A percentile compares a stretch with the other conserved stretches of the same genome.
These are phyloP conservation scores for Cercospora nicotianae DNA, from an alignment of 2,329 filamentous ascomycete species.

Conservation along the genomic window DNA sequence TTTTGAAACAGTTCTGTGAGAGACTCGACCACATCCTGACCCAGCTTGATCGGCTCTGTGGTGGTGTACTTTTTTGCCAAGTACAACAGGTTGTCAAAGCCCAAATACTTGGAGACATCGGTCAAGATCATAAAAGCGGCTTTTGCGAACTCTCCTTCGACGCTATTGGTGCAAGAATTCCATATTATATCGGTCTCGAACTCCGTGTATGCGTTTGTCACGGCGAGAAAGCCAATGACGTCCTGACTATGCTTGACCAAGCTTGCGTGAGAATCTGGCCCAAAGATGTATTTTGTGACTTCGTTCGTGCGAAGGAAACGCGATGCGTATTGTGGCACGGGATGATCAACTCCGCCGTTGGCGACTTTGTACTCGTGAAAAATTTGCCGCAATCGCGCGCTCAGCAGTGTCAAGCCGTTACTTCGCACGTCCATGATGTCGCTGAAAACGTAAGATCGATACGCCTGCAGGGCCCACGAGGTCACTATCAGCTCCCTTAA, in stretches of 20 bases:
- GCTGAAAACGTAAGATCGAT: conserved; percentile 73
- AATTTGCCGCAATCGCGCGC: conserved; percentile 65
- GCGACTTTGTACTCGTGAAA: conserved; percentile 53
- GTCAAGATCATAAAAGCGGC: conserved; percentile 71
- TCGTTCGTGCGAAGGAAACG: conserved; percentile 67
- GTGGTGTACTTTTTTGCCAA: conserved; percentile 69
- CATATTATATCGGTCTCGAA: conserved; percentile 78
- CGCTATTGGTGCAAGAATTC: conserved; percentile 76
- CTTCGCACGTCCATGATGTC: conserved; percentile 90
- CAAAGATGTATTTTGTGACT: conserved; percentile 82
- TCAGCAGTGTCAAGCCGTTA: conserved; percentile 73
- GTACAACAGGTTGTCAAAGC: conserved; percentile 56
- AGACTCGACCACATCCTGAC: conserved; percentile 29
- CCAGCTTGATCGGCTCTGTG: conserved; percentile 30
- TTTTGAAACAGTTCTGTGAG: conserved; percentile 26
- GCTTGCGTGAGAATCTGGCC: conserved; percentile 88
- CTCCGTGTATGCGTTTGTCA: conserved; percentile 70
- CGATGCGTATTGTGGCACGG: conserved; percentile 67
- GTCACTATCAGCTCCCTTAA: conserved; percentile 54
- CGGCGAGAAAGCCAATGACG: conserved; percentile 81
- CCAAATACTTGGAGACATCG: conserved; percentile 50
- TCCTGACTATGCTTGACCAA: conserved; percentile 79
- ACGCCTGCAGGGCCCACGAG: conserved; percentile 68
- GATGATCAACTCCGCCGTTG: conserved; percentile 40
- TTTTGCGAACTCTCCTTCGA: conserved; percentile 80